These are phyloP conservation scores for Colletotrichum sp. DNA, from an alignment of 2,329 filamentous ascomycete species.

Conservation along the genomic window DNA sequence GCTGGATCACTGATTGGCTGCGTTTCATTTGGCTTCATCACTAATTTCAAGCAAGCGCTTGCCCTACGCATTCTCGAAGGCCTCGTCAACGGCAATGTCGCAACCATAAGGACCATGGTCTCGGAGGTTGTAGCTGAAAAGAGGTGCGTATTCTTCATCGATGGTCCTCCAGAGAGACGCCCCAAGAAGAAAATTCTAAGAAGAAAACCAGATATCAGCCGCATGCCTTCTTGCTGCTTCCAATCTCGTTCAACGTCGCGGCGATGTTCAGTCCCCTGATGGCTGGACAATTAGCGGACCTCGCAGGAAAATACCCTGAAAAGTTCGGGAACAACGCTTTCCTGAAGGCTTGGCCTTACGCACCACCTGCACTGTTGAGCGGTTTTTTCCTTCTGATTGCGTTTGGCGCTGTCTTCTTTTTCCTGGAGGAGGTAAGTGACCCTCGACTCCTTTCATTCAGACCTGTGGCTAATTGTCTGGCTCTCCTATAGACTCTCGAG, in stretches of 20 bases:
- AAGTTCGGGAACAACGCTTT: not conserved
- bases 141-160: not conserved
- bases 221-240: not conserved
- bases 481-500: not conserved
- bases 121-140: constrained; percentile 5
- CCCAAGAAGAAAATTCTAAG: not conserved
- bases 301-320: constrained; percentile 4
- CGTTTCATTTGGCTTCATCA: constrained; percentile 1
- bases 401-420: not conserved
- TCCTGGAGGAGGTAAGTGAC: not conserved
- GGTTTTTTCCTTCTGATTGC: not conserved
- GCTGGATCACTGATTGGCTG: not conserved
- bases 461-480: too few species aligned
- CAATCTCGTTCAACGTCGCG: not conserved
- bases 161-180: accelerated
- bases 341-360: not conserved
- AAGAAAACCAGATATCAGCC: not conserved
- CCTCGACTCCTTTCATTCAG: not conserved
- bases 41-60: constrained; percentile 4
- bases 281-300: not conserved
- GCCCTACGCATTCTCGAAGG: not conserved
- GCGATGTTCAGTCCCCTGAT: constrained; percentile 1
- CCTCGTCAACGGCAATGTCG: not conserved
- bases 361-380: not conserved
- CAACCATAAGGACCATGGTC: not conserved